A percentile compares a stretch with the other conserved stretches of the same genome.
phyloP scores from a whole-genome alignment of 306 rosid species.

The Ochetophila trinervis region DNA sequence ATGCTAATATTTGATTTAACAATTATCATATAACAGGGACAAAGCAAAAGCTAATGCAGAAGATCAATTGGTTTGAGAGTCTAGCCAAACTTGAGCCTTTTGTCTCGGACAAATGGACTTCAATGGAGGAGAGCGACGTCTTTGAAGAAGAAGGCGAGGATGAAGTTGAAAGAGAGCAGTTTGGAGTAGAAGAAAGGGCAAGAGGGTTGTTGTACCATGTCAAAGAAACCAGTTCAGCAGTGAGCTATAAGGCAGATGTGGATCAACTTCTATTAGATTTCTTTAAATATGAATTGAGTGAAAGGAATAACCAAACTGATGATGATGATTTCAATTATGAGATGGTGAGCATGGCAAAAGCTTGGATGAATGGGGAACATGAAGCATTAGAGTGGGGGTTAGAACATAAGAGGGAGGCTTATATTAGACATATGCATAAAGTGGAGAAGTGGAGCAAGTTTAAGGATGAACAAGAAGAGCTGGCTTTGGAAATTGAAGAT shows the following conservation, averaged over 20 bases:
- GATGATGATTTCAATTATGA: constrained; percentile 30
- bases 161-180: constrained; percentile 19
- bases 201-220: constrained; percentile 35
- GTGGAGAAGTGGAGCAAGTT: constrained; percentile 42
- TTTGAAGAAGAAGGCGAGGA: constrained; percentile 26
- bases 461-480: constrained; percentile 49
- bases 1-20: constrained; percentile 10
- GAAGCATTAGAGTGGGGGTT: constrained; percentile 30
- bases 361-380: constrained; percentile 36
- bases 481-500: constrained; percentile 47
- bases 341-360: constrained; percentile 41
- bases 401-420: constrained; percentile 39
- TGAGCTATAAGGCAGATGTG: constrained; percentile 12
- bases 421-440: constrained; percentile 52
- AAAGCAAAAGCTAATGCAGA: constrained; percentile 44
- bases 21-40: constrained; percentile 34
- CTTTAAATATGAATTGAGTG: constrained; percentile 41
- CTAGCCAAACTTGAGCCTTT: constrained; percentile 35
- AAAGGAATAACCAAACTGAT: constrained; percentile 18
- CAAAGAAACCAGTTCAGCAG: constrained; percentile 29
- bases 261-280: constrained; percentile 49
- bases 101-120: constrained; percentile 22
- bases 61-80: constrained; percentile 39
- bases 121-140: constrained; percentile 21
- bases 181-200: constrained; percentile 39